Conservation (phyloP, 192 early-diverging fungal species). For the Coemansia sp. region DNA sequence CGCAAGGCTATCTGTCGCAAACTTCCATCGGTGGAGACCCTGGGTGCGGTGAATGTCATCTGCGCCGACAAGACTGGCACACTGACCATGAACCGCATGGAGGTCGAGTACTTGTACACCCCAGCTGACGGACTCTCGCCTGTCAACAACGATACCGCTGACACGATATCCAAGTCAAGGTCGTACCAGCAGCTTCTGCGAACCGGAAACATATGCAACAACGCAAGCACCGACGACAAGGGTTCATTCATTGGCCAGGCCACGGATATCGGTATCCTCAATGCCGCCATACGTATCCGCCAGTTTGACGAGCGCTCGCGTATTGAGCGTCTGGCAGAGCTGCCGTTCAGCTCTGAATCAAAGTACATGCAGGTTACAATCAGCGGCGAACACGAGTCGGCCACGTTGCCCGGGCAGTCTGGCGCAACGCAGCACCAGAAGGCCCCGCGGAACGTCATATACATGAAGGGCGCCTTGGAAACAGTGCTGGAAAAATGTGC, state of each 20-base stretch:
- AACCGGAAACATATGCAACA: slow-evolving; percentile 88
- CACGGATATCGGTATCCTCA: slow-evolving; percentile 91
- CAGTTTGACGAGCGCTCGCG: slow-evolving; percentile 71
- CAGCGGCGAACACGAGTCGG: slow-evolving; percentile 28
- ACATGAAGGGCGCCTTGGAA: slow-evolving; percentile 90
- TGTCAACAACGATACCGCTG: slow-evolving; percentile 33
- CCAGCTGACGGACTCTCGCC: slow-evolving; percentile 42
- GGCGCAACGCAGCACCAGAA: slow-evolving; percentile 5
- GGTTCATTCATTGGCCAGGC: slow-evolving; percentile 85
- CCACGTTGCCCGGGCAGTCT: slow-evolving; percentile 11
- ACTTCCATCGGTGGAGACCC: slow-evolving; percentile 89
- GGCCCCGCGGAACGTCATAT: slow-evolving; percentile 33
- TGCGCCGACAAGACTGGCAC: slow-evolving; percentile 98
- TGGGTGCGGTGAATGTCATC: slow-evolving; percentile 92
- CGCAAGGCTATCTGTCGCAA: slow-evolving; percentile 93
- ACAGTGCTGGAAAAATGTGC: slow-evolving; percentile 71
- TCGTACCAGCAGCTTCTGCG: slow-evolving; percentile 51
- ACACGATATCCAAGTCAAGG: slow-evolving; percentile 27
- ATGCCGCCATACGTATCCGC: slow-evolving; percentile 59
- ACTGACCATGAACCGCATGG: slow-evolving; percentile 94
- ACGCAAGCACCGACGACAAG: slow-evolving; percentile 72
- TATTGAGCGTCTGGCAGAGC: slow-evolving; percentile 68
- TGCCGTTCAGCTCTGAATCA: slow-evolving; percentile 89
- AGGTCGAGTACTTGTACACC: slow-evolving; percentile 82
- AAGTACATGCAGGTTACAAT: slow-evolving; percentile 88